phyloP scores from a whole-genome alignment of 2,329 filamentous ascomycete species.

The Scleromitrula shiraiana region DNA sequence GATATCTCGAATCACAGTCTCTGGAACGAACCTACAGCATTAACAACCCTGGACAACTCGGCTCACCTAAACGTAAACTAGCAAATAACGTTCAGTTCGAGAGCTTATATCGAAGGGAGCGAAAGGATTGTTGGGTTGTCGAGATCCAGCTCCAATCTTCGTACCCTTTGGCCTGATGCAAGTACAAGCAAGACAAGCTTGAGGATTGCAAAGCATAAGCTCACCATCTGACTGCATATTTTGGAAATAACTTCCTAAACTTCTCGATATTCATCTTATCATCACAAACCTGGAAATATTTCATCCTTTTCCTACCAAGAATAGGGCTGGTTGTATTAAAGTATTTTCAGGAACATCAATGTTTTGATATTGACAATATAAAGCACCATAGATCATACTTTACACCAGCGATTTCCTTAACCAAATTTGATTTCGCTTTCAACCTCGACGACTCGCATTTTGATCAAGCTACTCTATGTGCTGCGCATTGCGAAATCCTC shows the following conservation, averaged over 20 bases:
- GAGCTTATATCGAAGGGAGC: too few species aligned
- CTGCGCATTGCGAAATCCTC: constrained; percentile 16
- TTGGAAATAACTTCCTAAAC: not conserved
- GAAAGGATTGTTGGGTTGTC: too few species aligned
- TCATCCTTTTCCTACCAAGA: too few species aligned
- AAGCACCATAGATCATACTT: too few species aligned
- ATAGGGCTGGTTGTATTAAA: too few species aligned
- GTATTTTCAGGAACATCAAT: too few species aligned
- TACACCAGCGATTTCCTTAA: not conserved
- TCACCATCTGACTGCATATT: not conserved
- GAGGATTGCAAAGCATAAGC: not conserved
- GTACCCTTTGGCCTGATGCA: not conserved
- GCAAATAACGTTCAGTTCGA: not conserved
- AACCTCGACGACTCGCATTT: not conserved
- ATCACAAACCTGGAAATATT: too few species aligned
- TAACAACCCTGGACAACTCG: not conserved
- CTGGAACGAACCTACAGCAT: not conserved
- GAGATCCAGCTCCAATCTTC: not conserved
- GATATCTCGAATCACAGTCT: not conserved
- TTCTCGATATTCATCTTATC: too few species aligned
- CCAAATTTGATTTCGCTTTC: not conserved
- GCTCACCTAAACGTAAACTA: not conserved
- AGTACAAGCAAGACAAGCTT: constrained; percentile 4
- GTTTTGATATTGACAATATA: too few species aligned
- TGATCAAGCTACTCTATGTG: constrained; percentile 17